Base-by-base conservation (phyloP, 768 basidiomycete species). In the Collybia sordida region DNA sequence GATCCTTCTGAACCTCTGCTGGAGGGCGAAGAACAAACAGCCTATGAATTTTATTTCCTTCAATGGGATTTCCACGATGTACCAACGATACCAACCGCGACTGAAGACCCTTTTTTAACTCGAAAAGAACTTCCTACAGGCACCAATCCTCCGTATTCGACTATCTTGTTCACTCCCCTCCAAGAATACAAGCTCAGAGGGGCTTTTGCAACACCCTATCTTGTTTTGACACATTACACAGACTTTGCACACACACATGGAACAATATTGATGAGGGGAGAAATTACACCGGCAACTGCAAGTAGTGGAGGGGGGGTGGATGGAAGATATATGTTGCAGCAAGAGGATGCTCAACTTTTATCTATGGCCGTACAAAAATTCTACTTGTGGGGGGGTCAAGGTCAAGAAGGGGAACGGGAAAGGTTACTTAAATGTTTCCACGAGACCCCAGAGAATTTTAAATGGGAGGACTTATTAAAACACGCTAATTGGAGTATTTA, bases 181-280 rank as follows among this genome's bases (percentile, higher is more conserved):
- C 86, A 89, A 57, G 96, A 98, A 70, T 99, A 92, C 80, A 96
- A 97, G 67, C 69, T 83, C 49, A 85, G 88, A 35, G 78, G 79
- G 45, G 78, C 86, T 15, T 98, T 87, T 65, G 90, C 97, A 6
- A 94, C 93, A 4, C 95, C 96, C 1, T 90, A 93, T 63, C 77
- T 99, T 21, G 88, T 90, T 19, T 61, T 98, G 34, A 98, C 95
- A 3, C 83, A 91, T 66, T 98, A 98, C 68, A 88, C 95, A 43
- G 95, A 98, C 60, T 71, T 99, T 4, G 82, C 85, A 1, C 66
- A 78, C 22, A 84, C 88, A 3, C 93, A 98, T 60, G 85, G 82
- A 9, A 64, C 89, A 39, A 91, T 98, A 2, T 80, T 99, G 3
- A 74, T 98, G 68, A 78, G 93, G 15, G 97, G 96, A 18, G 95